Conservation (phyloP, 768 basidiomycete genomes). For the Fibroporia radiculosa region DNA sequence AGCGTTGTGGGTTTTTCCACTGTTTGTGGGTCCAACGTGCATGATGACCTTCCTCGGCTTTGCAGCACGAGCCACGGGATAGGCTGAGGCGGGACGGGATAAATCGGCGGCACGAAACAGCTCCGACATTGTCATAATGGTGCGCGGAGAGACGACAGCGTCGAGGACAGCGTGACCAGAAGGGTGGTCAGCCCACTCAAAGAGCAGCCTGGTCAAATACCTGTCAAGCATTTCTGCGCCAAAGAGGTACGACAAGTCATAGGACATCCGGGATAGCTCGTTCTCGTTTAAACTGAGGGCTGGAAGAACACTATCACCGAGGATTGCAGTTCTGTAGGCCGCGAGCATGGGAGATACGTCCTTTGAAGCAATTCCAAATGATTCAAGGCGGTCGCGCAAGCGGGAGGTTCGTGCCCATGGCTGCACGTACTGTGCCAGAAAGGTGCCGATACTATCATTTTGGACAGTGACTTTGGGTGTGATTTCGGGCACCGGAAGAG, state of each 20-base stretch:
- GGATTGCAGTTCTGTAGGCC: slow-evolving; percentile 33
- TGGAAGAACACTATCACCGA: slow-evolving; percentile 12
- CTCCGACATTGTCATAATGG: slow-evolving; percentile 30
- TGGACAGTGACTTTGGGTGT: neutral
- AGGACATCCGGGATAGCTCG: slow-evolving; percentile 35
- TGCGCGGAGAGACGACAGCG: slow-evolving; percentile 21
- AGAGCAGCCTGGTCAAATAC: slow-evolving; percentile 47
- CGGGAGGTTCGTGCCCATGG: neutral
- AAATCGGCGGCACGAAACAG: slow-evolving; percentile 33
- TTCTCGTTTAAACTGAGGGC: slow-evolving; percentile 25
- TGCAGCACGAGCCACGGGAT: slow-evolving; percentile 44
- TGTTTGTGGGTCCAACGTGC: slow-evolving; percentile 97
- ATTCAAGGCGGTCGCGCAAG: slow-evolving; percentile 32
- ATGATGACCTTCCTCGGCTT: slow-evolving; percentile 72
- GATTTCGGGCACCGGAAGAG: neutral
- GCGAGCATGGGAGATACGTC: slow-evolving; percentile 36
- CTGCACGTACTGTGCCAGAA: neutral
- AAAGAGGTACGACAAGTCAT: slow-evolving; percentile 23
- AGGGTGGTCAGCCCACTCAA: slow-evolving; percentile 43
- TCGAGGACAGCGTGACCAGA: slow-evolving; percentile 18
- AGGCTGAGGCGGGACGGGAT: slow-evolving; percentile 43
- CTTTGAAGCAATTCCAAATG: slow-evolving; percentile 39
- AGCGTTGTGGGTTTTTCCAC: slow-evolving; percentile 93
- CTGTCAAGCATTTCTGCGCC: slow-evolving; percentile 31
- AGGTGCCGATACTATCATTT: neutral